Evolutionary conservation across 495 filamentous ascomycete genomes (phyloP).

Genomic region (Hypoxylon crocopeplum): DNA sequence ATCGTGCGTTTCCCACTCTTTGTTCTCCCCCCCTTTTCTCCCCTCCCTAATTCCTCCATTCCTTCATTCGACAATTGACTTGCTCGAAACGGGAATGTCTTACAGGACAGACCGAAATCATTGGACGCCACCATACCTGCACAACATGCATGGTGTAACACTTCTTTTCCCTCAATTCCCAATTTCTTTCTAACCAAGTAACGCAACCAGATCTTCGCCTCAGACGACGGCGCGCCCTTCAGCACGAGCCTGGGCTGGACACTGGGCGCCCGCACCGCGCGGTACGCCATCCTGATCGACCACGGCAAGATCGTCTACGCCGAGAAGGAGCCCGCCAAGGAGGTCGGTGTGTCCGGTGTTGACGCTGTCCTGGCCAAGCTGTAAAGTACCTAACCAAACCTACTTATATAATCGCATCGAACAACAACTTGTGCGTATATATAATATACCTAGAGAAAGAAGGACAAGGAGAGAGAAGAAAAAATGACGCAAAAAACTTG

Average conservation of each 20-base stretch:
- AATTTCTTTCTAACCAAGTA: background rate
- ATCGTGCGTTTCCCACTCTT: constrained; percentile 66
- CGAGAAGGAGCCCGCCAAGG: constrained; percentile 77
- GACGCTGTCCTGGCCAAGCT: constrained; percentile 76
- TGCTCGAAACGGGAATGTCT: background rate
- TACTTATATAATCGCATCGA: background rate
- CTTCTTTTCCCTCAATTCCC: too few relatives aligned
- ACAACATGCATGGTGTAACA: background rate
- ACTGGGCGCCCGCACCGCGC: constrained; percentile 72
- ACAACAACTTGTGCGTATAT: too few relatives aligned
- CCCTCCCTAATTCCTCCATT: background rate
- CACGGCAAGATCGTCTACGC: constrained; percentile 90
- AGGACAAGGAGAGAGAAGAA: too few relatives aligned
- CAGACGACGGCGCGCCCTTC: constrained; percentile 78
- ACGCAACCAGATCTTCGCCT: constrained; percentile 77
- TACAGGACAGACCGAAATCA: background rate
- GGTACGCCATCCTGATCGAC: constrained; percentile 88
- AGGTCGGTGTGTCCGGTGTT: constrained; percentile 73
- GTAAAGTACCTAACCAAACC: constrained; percentile 41
- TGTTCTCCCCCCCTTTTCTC: background rate
- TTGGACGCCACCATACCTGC: background rate
- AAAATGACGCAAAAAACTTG: too few relatives aligned
- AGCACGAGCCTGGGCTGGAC: constrained; percentile 85
- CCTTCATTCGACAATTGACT: background rate
- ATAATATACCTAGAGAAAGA: too few relatives aligned